phyloP scores from a whole-genome alignment of 139 green algal species.

The Spirogloea muscicola region DNA sequence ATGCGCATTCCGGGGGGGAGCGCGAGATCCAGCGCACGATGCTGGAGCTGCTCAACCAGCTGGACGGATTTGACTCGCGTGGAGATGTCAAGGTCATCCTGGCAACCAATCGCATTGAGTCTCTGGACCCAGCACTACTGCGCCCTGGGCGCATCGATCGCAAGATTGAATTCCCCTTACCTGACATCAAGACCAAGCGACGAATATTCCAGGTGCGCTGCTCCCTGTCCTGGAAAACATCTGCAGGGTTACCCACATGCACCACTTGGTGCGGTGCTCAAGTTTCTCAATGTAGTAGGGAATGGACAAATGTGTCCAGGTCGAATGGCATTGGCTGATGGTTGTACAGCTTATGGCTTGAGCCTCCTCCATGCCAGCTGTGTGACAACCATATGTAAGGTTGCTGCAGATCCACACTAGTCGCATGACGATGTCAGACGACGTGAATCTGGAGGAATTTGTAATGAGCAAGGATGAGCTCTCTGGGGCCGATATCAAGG shows the following conservation, averaged over 20 bases:
- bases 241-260: too few relatives aligned
- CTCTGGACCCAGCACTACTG: conserved; percentile 92
- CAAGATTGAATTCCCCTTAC: conserved; percentile 99
- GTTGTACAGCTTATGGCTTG: too few relatives aligned
- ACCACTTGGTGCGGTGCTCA: too few relatives aligned
- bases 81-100: conserved; percentile 99
- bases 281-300: too few relatives aligned
- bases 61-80: conserved; percentile 94
- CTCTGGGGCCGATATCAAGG: conserved; percentile 97
- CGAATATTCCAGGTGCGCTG: conserved; percentile 91
- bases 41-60: conserved; percentile 97
- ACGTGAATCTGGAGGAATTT: conserved; percentile 99
- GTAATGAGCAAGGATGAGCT: conserved; percentile 87
- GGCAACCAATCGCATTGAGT: conserved; percentile 97
- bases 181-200: conserved; percentile 96
- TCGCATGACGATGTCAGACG: conserved; percentile 86
- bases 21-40: conserved; percentile 98
- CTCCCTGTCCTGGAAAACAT: too few relatives aligned
- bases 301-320: too few relatives aligned
- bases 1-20: conserved; percentile 86
- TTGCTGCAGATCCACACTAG: conserved; percentile 60
- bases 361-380: too few relatives aligned
- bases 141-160: conserved; percentile 83
- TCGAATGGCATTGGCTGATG: too few relatives aligned
- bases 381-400: too few relatives aligned